phyloP scores from a whole-genome alignment of 1,284 basidiomycete species.

The Pascua guehoae region DNA sequence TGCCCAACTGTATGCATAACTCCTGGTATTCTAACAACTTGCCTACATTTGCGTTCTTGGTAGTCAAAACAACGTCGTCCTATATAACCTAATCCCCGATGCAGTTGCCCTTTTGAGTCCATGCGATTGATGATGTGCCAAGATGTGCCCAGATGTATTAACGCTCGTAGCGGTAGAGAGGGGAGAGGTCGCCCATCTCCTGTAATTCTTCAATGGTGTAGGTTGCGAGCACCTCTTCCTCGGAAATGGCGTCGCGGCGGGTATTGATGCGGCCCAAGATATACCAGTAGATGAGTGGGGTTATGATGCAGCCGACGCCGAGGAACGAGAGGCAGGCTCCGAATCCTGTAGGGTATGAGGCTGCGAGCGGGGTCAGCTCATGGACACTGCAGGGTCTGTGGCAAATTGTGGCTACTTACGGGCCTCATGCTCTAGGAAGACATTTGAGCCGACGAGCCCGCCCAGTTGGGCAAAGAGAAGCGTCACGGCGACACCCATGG shows the following conservation, averaged over 20 bases:
- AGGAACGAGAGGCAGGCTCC: conserved; percentile 23
- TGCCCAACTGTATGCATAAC: too few relatives aligned
- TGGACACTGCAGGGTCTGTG: too few relatives aligned
- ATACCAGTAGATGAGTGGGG: conserved; percentile 6
- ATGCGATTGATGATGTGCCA: too few relatives aligned
- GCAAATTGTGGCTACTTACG: not conserved
- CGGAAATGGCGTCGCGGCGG: conserved; percentile 19
- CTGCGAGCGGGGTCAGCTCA: not conserved
- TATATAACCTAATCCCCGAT: too few relatives aligned
- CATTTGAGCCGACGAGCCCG: conserved; percentile 21
- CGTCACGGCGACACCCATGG: conserved; percentile 17
- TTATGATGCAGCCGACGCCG: not conserved
- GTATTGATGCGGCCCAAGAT: conserved; percentile 16
- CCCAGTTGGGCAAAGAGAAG: conserved; percentile 11
- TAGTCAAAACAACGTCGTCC: too few relatives aligned
- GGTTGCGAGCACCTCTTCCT: conserved; percentile 26
- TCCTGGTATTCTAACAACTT: too few relatives aligned
- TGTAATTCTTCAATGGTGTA: conserved; percentile 23
- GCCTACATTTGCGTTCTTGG: too few relatives aligned
- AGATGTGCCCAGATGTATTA: not conserved
- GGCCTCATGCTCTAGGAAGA: not conserved
- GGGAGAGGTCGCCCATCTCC: conserved; percentile 28
- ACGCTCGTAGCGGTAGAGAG: conserved; percentile 24
- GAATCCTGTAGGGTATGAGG: conserved; percentile 26
- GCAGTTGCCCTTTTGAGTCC: too few relatives aligned